Evolutionary conservation across 805 yeast species (phyloP).

Genomic region (Kurtzmaniella cleridarum): DNA sequence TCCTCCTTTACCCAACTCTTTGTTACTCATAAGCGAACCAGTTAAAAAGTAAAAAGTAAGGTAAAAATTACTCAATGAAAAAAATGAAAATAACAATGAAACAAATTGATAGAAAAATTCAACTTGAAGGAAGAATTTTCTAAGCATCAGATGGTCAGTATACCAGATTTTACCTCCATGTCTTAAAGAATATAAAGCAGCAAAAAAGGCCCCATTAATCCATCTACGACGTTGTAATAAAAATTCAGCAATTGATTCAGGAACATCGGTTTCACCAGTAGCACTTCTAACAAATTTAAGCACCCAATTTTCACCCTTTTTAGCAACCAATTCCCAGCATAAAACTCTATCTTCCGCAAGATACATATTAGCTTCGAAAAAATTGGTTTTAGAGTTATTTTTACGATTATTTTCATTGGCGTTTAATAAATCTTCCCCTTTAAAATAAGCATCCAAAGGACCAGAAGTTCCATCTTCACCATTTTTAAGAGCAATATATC

Average conservation of each 20-base stretch:
- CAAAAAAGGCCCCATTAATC: slow-evolving; percentile 96
- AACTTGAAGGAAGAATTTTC: slow-evolving; percentile 68
- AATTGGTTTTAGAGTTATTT: slow-evolving; percentile 57
- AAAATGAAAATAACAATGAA: slow-evolving; percentile 80
- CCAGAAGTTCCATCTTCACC: slow-evolving; percentile 83
- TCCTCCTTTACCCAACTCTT: slow-evolving; percentile 62
- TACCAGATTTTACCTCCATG: slow-evolving; percentile 75
- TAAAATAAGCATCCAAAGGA: slow-evolving; percentile 81
- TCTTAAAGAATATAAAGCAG: slow-evolving; percentile 79
- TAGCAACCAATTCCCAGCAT: slow-evolving; percentile 95
- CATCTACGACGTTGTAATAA: slow-evolving; percentile 92
- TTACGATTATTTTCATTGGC: slow-evolving; percentile 12
- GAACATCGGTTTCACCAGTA: slow-evolving; percentile 95
- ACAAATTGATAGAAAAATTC: slow-evolving; percentile 82
- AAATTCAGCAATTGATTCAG: slow-evolving; percentile 79
- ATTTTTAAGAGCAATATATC: slow-evolving; percentile 80
- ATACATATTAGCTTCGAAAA: slow-evolving; percentile 94
- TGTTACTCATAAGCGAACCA: slow-evolving; percentile 58
- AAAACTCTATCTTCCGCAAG: slow-evolving; percentile 94
- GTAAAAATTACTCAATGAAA: slow-evolving; percentile 87
- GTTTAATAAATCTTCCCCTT: slow-evolving; percentile 62
- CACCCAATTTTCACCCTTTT: slow-evolving; percentile 77
- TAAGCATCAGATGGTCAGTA: slow-evolving; percentile 63
- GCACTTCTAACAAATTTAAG: slow-evolving; percentile 89
- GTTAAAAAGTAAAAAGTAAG: slow-evolving; percentile 90